Evolutionary conservation across 306 rosid species (phyloP).

Genomic region (Glycine latifolia): DNA sequence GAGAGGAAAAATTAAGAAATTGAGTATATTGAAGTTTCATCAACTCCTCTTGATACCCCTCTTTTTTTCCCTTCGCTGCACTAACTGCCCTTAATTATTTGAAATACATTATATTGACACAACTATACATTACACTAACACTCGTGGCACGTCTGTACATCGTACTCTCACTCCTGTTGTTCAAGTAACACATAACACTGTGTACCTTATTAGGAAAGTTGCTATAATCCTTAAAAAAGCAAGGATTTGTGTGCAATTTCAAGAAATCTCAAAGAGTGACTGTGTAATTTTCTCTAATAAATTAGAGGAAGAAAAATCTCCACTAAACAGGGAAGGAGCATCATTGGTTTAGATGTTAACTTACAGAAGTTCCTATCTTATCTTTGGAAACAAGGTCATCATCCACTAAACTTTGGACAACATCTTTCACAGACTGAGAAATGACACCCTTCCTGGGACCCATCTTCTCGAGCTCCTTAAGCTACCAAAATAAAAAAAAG

Average conservation of each 20-base stretch:
- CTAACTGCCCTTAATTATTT: not conserved
- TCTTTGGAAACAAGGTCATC: constrained; percentile 94
- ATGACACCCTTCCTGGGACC: constrained; percentile 95
- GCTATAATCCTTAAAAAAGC: too few species aligned
- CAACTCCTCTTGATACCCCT: not conserved
- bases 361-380: constrained; percentile 98
- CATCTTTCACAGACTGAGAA: constrained; percentile 95
- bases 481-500: constrained; percentile 52
- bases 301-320: constrained; percentile 17
- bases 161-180: too few species aligned
- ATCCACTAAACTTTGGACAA: constrained; percentile 90
- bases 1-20: constrained; percentile 39
- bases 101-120: not conserved
- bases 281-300: not conserved
- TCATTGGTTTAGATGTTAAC: constrained; percentile 45
- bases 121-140: not conserved
- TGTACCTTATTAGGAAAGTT: not conserved
- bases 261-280: not conserved
- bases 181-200: too few species aligned
- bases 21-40: not conserved
- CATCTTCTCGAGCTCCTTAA: constrained; percentile 93
- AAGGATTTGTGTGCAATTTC: not conserved
- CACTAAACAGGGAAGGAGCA: not conserved
- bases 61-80: not conserved
- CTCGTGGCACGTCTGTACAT: too few species aligned